phyloP scores from a whole-genome alignment of 371 early-diverging fungal species.

The Circinella umbellata region DNA sequence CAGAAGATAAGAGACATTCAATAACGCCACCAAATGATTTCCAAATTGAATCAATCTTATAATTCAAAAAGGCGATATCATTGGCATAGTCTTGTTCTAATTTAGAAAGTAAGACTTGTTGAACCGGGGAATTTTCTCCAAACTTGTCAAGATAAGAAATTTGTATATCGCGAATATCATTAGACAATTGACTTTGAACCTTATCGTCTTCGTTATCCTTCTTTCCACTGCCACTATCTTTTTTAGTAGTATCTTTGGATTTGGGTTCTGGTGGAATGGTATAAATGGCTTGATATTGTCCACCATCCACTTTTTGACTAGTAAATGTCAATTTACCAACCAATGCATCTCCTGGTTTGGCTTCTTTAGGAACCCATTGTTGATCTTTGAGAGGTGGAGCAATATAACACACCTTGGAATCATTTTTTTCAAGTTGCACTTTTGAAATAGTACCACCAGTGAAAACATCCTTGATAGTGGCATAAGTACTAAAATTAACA shows the following conservation, averaged over 20 bases:
- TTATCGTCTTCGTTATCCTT: conserved; percentile 49
- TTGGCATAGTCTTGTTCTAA: conserved; percentile 63
- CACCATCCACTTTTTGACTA: conserved; percentile 57
- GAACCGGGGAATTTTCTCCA: conserved; percentile 58
- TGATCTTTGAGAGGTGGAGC: conserved; percentile 40
- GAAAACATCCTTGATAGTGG: conserved; percentile 51
- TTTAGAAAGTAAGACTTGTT: conserved; percentile 58
- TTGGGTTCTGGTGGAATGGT: conserved; percentile 54
- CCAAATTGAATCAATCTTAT: conserved; percentile 61
- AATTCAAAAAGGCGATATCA: conserved; percentile 59
- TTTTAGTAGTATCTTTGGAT: conserved; percentile 30
- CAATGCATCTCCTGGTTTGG: conserved; percentile 81
- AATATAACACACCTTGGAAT: conserved; percentile 40
- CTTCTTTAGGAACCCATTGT: conserved; percentile 66
- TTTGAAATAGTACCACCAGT: conserved; percentile 42
- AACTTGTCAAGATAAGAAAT: conserved; percentile 82
- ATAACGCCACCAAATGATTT: conserved; percentile 52
- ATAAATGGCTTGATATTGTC: conserved; percentile 64
- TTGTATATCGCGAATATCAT: conserved; percentile 79
- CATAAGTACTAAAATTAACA: conserved; percentile 62
- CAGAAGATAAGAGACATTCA: conserved; percentile 36
- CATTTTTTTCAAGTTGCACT: conserved; percentile 39
- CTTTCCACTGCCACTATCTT: conserved; percentile 23
- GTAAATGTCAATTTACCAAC: conserved; percentile 70
- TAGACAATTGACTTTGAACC: conserved; percentile 61